Base-by-base conservation (phyloP, 768 basidiomycete genomes). In the Amanita polypyramis region DNA sequence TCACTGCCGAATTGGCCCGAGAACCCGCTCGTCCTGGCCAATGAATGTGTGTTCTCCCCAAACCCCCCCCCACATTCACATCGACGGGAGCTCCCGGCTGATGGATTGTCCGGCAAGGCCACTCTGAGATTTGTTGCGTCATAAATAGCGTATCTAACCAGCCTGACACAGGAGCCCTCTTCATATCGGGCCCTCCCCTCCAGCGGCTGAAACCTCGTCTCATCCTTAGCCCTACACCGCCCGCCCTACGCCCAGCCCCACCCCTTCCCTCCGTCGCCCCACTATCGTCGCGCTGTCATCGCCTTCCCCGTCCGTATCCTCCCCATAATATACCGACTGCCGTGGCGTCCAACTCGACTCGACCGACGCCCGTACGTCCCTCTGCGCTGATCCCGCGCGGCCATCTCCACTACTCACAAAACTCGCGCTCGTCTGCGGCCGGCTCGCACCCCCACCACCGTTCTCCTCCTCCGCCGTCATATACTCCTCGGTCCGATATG, bases 401-500 rank as follows among this genome's bases (percentile, higher is more conserved):
- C 29, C 34, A 7, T 10, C 23, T n/a, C 3, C 12, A 6, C 12
- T n/a, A n/a, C n/a, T n/a, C n/a, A n/a, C n/a, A n/a, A n/a, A n/a
- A n/a, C n/a, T 45, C 20, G 1, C 3, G 19, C 19, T 20, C 19
- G 44, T 37, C 35, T 40, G 43, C 7, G 25, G 25, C 25, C 25
- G 7, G 12, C 10, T 27, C 1, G 8, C 66, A 49, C 62, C 62
- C 32, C 62, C 58, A 5, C 58, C 60, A 27, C 60, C 58, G 15
- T 56, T 61, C 45, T 56, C 50, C 34, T 54, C 53, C 60, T 59
- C 70, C 12, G 59, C 62, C n/a, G 58, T 53, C 58, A 62, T 70
- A 38, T 62, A 69, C 3, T 68, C 72, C 25, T 74, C 73, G 12
- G 72, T 70, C 12, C 67, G 65, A 50, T 62, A 58, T 30, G 66